phyloP scores from a whole-genome alignment of 164 flowering plant species.

The Echeveria elegans region DNA sequence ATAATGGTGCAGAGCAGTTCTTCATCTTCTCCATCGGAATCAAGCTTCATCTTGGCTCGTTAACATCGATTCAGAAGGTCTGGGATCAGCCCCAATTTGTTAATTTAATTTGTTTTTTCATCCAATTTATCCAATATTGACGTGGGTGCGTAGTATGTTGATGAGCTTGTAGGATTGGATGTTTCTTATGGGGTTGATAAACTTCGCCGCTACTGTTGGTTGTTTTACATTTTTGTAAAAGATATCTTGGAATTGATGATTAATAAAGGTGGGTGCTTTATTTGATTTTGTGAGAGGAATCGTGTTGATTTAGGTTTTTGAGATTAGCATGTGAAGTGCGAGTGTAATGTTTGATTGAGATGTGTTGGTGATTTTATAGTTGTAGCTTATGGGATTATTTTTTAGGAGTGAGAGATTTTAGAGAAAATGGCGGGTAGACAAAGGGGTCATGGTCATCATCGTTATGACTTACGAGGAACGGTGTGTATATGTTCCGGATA shows the following conservation, averaged over 20 bases:
- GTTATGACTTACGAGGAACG: constrained; percentile 46
- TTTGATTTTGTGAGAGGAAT: no score
- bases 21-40: not conserved
- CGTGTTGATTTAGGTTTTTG: constrained; percentile 7
- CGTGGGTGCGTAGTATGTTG: not conserved
- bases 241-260: not conserved
- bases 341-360: not conserved
- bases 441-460: constrained; percentile 50
- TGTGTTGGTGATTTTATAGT: no score
- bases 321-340: not conserved
- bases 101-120: not conserved
- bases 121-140: not conserved
- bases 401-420: not conserved
- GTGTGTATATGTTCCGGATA: constrained; percentile 60
- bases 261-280: no score
- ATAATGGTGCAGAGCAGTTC: not conserved
- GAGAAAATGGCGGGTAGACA: constrained; percentile 70
- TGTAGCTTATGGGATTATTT: not conserved
- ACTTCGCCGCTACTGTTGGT: no score
- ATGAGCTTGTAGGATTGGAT: not conserved
- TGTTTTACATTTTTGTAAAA: no score
- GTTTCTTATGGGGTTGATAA: not conserved
- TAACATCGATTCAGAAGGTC: not conserved
- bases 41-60: not conserved
- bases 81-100: not conserved